phyloP scores from a whole-genome alignment of 192 early-diverging fungal genomes.

The Anaeromyces robustus region DNA sequence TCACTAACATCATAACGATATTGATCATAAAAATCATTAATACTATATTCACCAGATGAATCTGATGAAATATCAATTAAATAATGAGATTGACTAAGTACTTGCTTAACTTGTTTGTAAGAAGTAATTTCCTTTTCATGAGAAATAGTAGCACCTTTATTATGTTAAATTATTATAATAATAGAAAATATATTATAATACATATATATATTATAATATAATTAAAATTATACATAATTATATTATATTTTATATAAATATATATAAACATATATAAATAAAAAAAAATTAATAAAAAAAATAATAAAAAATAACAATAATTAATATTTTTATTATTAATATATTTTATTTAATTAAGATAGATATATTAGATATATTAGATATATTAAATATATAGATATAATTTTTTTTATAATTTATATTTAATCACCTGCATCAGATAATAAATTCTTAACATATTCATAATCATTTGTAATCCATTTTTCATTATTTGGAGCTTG shows the following conservation, averaged over 20 bases:
- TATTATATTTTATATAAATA: no score
- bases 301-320: no score
- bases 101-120: background rate
- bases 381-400: no score
- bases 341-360: no score
- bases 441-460: background rate
- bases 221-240: no score
- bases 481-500: background rate
- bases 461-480: background rate
- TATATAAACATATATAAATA: no score
- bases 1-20: background rate
- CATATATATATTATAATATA: no score
- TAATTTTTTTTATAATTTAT: no score
- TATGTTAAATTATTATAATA: background rate
- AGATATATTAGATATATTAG: no score
- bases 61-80: background rate
- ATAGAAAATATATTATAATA: background rate
- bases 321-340: no score
- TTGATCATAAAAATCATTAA: background rate
- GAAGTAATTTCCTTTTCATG: background rate
- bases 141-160: background rate
- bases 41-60: background rate
- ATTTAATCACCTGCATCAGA: background rate
- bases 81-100: background rate
- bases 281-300: no score